These are phyloP conservation scores for Naegleria lovaniensis DNA, from an alignment of 208 protist species.

Conservation along the genomic window DNA sequence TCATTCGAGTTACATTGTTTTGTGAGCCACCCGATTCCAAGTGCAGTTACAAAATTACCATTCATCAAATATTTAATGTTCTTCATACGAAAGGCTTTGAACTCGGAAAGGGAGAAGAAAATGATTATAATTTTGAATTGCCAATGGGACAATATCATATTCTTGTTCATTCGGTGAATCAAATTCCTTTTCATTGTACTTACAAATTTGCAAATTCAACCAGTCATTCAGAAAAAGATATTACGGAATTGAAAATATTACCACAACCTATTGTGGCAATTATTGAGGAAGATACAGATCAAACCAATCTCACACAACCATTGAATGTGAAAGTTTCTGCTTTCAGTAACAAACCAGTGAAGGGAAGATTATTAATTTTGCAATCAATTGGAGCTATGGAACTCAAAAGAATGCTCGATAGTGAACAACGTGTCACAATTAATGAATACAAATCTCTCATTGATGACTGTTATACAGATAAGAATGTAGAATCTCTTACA, in stretches of 20 bases:
- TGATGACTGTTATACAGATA: neutral
- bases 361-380: neutral
- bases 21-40: neutral
- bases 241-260: neutral
- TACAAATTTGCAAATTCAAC: neutral
- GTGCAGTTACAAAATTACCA: neutral
- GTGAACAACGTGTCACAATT: neutral
- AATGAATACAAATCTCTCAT: neutral
- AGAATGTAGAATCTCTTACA: neutral
- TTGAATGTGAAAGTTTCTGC: neutral
- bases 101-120: neutral
- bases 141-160: neutral
- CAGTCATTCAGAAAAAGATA: neutral
- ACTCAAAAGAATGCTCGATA: neutral
- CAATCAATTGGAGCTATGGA: neutral
- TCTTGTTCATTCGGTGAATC: neutral
- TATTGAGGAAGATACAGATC: neutral
- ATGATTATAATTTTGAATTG: neutral
- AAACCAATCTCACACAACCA: neutral
- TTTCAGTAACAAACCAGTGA: neutral
- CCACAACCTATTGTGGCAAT: neutral
- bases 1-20: neutral
- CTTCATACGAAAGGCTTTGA: neutral
- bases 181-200: neutral
- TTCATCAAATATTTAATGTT: neutral